Evolutionary conservation across 768 basidiomycete species (phyloP), one percentile per base, ranked within the genome.

Genomic region (Tricholoma hemisulphureum): DNA sequence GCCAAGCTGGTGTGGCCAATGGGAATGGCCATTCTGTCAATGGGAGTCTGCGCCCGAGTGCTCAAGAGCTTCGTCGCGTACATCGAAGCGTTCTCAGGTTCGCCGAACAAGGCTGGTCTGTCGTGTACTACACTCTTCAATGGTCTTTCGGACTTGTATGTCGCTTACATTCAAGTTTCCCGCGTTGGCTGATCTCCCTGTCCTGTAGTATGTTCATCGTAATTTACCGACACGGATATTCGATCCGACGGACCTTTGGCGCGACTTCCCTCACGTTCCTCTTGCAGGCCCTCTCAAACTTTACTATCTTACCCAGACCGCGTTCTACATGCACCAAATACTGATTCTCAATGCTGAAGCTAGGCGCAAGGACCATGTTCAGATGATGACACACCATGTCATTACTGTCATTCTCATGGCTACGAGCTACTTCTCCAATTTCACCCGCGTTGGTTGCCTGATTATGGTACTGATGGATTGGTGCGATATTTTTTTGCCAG

Each of bases 311-410:
- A 81, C 80, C 20, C 91, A 95, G 72, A 83, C 83, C 26, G 90
- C 91, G 35, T 95, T 95, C 74, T 99, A 97, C 75, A 73, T 89
- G 53, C 95, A 98, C 69, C 94, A 95, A 72, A 80, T 97, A 10
- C 78, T 98, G 60, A 87, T 96, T 57, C 82, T 99, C 71, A 93
- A 98, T 71, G 88, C 95, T 24, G 97, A 99, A 71, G 93, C 87
- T 35, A 83, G 86, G 55, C 80, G 97, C 56, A 94, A 93, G 70
- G 97, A 99, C 72, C 93, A 98, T 72, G 77, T 79, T 65, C 96
- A 98, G 73, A 98, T 98, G 96, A 90, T 98, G 83, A 77, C 87
- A 23, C 97, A 99, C 76, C 97, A 99, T 70, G 69, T 96, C 64
- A 89, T 98, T 63, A 96, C 95, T 11, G 81, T 95, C 59, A 67